Evolutionary conservation across 2,329 filamentous ascomycete species (phyloP).

Genomic region (Thelonectria olida): DNA sequence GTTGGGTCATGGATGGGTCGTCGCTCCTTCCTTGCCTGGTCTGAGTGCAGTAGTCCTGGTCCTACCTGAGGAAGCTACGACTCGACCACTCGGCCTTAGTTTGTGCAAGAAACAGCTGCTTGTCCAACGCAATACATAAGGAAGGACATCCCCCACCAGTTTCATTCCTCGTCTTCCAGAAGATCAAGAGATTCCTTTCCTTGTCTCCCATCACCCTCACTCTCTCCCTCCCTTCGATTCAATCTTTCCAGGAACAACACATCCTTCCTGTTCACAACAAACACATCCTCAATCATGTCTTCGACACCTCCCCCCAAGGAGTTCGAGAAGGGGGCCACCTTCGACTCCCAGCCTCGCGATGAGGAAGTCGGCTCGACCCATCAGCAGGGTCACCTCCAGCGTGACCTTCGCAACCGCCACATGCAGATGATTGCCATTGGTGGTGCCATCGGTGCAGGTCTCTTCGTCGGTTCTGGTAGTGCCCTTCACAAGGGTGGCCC

Average conservation of each 20-base stretch:
- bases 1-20: constrained; percentile 1
- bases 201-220: constrained; percentile 4
- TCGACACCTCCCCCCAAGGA: constrained; percentile 16
- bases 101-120: neutral
- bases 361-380: constrained; percentile 22
- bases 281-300: constrained; percentile 16
- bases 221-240: neutral
- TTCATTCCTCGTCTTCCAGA: neutral
- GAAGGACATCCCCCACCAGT: constrained; percentile 11
- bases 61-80: neutral
- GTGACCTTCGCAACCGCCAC: constrained; percentile 83
- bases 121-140: constrained; percentile 18
- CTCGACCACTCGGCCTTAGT: neutral
- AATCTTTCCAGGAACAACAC: constrained; percentile 3
- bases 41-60: neutral
- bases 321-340: constrained; percentile 13
- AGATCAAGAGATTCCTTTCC: constrained; percentile 15
- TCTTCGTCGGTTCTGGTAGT: constrained; percentile 85
- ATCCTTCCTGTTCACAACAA: neutral
- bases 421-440: constrained; percentile 97
- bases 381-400: constrained; percentile 41
- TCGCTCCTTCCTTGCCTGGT: constrained; percentile 12
- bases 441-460: constrained; percentile 70
- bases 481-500: constrained; percentile 69
- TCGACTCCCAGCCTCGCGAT: constrained; percentile 16